Conservation (phyloP, 306 rosid species). For the Acacia crassicarpa region DNA sequence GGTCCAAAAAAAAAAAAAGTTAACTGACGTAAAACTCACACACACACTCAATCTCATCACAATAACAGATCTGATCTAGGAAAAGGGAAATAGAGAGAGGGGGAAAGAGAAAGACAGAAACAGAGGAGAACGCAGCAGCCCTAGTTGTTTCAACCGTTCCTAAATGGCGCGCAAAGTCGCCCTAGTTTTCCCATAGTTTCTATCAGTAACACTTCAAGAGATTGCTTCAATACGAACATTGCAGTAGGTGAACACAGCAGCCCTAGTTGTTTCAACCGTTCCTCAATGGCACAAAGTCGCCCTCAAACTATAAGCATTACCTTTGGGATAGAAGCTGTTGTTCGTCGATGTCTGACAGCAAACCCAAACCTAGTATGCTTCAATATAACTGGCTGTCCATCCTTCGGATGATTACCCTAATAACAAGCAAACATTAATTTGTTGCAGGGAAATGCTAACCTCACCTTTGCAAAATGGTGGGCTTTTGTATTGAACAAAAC, state of each 20-base stretch:
- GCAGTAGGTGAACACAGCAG: not conserved
- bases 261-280: not conserved
- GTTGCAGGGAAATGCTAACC: not conserved
- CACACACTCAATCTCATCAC: too few relatives aligned
- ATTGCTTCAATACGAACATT: not conserved
- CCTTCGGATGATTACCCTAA: constrained; percentile 87
- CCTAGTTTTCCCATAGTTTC: not conserved
- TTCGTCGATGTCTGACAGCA: constrained; percentile 59
- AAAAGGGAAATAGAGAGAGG: too few relatives aligned
- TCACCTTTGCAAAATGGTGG: not conserved
- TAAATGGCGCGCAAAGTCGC: not conserved
- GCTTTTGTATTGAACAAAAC: not conserved
- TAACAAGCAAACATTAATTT: constrained; percentile 29
- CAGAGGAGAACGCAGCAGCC: not conserved
- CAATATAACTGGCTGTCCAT: constrained; percentile 71
- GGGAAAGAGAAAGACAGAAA: too few relatives aligned
- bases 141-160: not conserved
- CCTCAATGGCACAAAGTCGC: not conserved
- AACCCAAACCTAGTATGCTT: constrained; percentile 65
- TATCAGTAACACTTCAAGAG: not conserved
- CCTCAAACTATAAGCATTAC: constrained; percentile 39
- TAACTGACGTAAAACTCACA: not conserved
- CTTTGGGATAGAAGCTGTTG: constrained; percentile 65
- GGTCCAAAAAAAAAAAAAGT: not conserved
- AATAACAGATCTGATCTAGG: too few relatives aligned